Base-by-base conservation (phyloP, 1,139 yeast species). In the Pneumocystis oryctolagi region DNA sequence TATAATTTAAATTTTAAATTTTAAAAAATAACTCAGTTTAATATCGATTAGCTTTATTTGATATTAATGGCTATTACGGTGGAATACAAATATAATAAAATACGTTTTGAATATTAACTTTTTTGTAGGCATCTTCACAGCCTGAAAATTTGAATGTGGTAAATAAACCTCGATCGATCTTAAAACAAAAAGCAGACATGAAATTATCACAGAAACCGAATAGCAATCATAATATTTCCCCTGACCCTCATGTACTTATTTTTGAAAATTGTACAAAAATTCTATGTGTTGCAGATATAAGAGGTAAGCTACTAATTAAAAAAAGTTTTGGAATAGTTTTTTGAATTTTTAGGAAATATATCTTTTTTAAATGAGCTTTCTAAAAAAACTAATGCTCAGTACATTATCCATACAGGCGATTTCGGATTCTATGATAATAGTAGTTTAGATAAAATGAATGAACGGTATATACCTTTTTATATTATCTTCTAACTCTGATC, bases 371-470 rank as follows among this genome's bases (percentile, higher is more conserved):
- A 82, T 69, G 73, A 70, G 35, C 75, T 82, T 40, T 85, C 83
- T 0, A 67, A 67, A 14, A 70, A 73, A 63, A 75, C 79, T 67
- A 66, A 72, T 2, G 85, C 85, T 1, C 77, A 79, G 57, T 69
- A 79, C 35, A 79, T 87, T 40, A 76, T 87, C 18, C 94, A 86
- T 71, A 84, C 89, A 1, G 94, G 94, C 18, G 85, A 84, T 68
- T 86, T 87, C 74, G 95, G 95, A 18, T 85, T 87, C 71, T 83
- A 87, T 75, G 86, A 85, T 69, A 73, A 74, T 47, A 79, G 79
- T 20, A 82, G 87, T 47, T 77, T 85, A n/a, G 75, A 73, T 12
- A 76, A 80, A 66, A 81, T 84, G 63, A 68, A 75, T 9, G 70
- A 70, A 57, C 71, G 69, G 70, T 68, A 60, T 47, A 37, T 14